Base-by-base conservation (phyloP, 257 asterid genomes). In the Gentiana dahurica region DNA sequence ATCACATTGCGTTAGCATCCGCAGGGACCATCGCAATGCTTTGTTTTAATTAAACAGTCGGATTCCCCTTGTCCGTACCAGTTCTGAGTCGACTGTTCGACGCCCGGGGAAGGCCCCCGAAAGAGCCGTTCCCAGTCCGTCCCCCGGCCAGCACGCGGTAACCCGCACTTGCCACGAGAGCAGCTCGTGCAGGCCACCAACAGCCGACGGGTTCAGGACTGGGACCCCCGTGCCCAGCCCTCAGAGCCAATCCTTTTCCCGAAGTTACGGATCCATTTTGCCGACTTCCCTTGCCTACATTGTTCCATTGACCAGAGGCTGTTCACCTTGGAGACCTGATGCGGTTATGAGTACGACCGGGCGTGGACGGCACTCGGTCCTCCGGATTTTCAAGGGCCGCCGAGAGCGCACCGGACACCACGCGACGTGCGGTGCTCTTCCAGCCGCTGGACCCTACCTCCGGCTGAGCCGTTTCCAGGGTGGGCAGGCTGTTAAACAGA, bases 361-460 rank as follows among this genome's bases (percentile, higher is more conserved):
- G 79, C 70, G 65, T 70, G 73, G 68, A 72, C 74, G 73, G 68
- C 52, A 74, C 75, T 77, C 84, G 75, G 77, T 76, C 84, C 81
- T 79, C 80, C 72, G 73, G 73, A 80, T 73, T 80, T 83, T 80
- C 83, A 83, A 77, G 81, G 92, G 83, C 79, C 83, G 74, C 83
- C 84, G 77, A 80, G 84, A 77, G 83, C 80, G 79, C 85, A 75
- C 77, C 73, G 76, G 77, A 72, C 87, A 77, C 84, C 80, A 64
- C 82, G 84, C 77, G 81, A 77, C 74, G 75, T 74, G 86, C 82
- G 80, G 82, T 72, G 84, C 80, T 72, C 81, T 76, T 75, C 75
- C 76, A 70, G 78, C 80, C 75, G 79, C 72, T 73, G 73, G 81
- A 77, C 81, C 87, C 79, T 80, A 77, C 75, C 81, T 71, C 75